Conservation (phyloP, 441 rosid species). For the Cnidoscolus chayamansa region DNA sequence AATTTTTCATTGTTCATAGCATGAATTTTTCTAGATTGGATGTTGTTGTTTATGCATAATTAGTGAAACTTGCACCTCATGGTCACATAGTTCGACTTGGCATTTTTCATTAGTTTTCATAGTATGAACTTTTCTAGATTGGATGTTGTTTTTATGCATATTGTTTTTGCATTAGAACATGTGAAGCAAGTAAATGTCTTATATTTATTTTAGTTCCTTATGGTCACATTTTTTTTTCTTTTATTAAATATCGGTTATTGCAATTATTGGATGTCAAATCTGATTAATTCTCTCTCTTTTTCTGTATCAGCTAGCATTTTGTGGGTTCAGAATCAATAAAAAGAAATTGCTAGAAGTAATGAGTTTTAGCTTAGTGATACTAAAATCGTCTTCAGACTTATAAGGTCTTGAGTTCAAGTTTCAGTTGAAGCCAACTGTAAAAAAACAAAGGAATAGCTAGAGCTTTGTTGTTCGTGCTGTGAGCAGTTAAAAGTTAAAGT, state of each 20-base stretch:
- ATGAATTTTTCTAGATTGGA: background rate
- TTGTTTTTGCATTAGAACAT: background rate
- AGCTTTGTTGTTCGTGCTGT: conserved; percentile 8
- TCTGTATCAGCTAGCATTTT: background rate
- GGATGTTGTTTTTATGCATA: background rate
- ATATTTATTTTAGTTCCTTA: too few relatives aligned
- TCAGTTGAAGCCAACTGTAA: too few relatives aligned
- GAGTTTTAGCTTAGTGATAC: too few relatives aligned
- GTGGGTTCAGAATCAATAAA: background rate
- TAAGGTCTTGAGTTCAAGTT: too few relatives aligned
- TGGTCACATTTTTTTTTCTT: background rate
- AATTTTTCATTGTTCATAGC: background rate
- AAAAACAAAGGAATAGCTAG: conserved; percentile 9
- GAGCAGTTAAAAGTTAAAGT: conserved; percentile 8
- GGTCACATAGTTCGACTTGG: background rate
- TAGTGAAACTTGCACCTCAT: background rate
- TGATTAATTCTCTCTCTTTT: background rate
- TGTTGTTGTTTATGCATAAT: background rate
- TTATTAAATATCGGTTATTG: background rate
- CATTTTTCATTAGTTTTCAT: background rate
- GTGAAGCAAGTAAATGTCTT: background rate
- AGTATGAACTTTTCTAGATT: background rate
- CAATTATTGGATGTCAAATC: background rate
- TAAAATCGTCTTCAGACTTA: too few relatives aligned
- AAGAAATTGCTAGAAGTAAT: too few relatives aligned